Base-by-base conservation (phyloP, 306 rosid species). In the Bauhinia variegata region DNA sequence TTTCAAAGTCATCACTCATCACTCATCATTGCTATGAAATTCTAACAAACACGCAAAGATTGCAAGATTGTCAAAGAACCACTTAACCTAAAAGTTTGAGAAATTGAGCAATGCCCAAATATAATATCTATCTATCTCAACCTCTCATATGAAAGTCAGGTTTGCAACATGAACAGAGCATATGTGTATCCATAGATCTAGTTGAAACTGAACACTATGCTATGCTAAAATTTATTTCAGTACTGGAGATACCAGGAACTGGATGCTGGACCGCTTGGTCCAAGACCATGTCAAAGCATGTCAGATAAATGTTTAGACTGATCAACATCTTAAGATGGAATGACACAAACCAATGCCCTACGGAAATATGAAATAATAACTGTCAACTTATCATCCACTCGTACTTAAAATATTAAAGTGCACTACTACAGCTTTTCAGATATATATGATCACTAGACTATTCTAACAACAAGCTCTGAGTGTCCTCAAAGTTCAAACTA, bases 141-240 rank as follows among this genome's bases (percentile, higher is more conserved):
- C 46, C 46, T 33, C 64, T 67, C n/a, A 57, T 57, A 44, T 33
- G 59, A 44, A 43, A 43, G 50, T 34, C 55, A 15, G 51, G 66
- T 41, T 63, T 63, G 65, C 44, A 63, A 53, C 5, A 55, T 13
- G 42, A 55, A 54, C 8, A 54, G 32, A 63, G 56, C 32, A 73
- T 41, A 46, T 43, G 57, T 16, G 14, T 54, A 14, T 14, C 46
- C 36, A 12, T 34, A 34, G 60, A 41, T 14, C 34, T 56, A 11
- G 38, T 23, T 33, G 34, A 4, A 61, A 32, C 19, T 5, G 33
- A 42, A 53, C 11, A 66, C 13, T 28, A n/a, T 18, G 19, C 30
- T 34, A 55, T 56, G 41, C 61, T 49, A 47, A 49, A 65, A 56
- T 23, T 23, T 23, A 23, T 23, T 23, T n/a, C 2, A 23, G 2